Evolutionary conservation across 805 yeast genomes (phyloP).

Genomic region (Monosporozyma solicola): DNA sequence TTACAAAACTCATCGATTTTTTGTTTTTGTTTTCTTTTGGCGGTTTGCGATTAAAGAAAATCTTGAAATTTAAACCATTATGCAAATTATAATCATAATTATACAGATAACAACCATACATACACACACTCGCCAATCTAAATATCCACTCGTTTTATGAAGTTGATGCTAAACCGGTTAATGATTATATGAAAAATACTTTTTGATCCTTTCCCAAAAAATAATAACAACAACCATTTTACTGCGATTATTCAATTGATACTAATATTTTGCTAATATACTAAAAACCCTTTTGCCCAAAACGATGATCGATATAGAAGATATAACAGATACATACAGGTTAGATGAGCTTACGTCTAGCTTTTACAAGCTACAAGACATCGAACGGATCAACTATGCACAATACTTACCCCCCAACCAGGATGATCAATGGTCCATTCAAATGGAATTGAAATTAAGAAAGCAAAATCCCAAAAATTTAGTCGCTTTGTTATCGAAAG

Average conservation of each 20-base stretch:
- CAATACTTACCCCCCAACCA: constrained; percentile 27
- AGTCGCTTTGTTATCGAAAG: constrained; percentile 34
- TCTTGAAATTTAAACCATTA: no score
- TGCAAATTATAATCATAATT: no score
- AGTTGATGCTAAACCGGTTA: no score
- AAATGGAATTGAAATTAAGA: constrained; percentile 34
- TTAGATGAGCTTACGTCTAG: constrained; percentile 25
- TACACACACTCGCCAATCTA: no score
- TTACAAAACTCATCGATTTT: background rate
- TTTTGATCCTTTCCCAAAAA: no score
- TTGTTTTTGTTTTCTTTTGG: background rate
- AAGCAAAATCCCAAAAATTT: constrained; percentile 29
- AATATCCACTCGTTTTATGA: no score
- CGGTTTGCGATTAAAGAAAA: background rate
- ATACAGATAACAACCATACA: no score
- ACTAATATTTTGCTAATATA: background rate
- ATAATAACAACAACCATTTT: no score
- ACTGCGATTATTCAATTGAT: background rate
- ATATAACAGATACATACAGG: constrained; percentile 9
- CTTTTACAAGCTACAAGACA: constrained; percentile 22
- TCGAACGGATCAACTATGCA: constrained; percentile 26
- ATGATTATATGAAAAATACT: no score
- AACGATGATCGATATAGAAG: constrained; percentile 1
- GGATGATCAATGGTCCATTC: constrained; percentile 36
- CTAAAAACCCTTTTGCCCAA: background rate